Evolutionary conservation across 2,329 filamentous ascomycete genomes (phyloP), one percentile per base, ranked within the genome.

Genomic region (Alternaria conjuncta): DNA sequence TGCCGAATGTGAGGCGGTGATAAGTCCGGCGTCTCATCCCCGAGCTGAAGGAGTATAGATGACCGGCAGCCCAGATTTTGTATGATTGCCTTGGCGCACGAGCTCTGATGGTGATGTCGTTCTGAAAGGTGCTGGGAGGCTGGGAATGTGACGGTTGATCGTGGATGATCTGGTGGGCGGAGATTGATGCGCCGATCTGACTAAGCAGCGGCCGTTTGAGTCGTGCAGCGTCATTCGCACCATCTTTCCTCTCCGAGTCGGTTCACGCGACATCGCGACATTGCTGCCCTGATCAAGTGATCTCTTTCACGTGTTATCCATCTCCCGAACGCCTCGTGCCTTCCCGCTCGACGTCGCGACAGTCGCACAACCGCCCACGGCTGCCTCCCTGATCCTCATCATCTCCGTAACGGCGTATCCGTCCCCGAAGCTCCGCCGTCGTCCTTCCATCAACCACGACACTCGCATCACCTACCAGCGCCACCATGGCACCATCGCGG

Each of bases 401-500:
- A 41, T 55, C 61, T 44, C 65, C 43, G 51, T 44, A 45, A 44
- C 53, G 59, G 60, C 41, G 67, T 49, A 53, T 60, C 41, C 30
- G 44, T 47, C 60, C 45, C 44, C 47, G 18, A 20, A 60, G 53
- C 50, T 60, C 49, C 23, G 26, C 49, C 23, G 51, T 46, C 56
- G 55, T 51, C 56, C 45, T 36, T 55, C 57, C 61, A 63, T 59
- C 62, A 9, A 46, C 21, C 54, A 61, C 54, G 47, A 43, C 61
- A 21, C 47, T 21, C 57, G 58, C 60, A 61, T 68, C 65, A 63
- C 60, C 64, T 63, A 58, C 58, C 61, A 66, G 63, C 61, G 50
- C 43, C 64, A 68, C 54, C 61, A 79, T 79, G 77, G 67, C 71
- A n/a, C 67, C 72, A 28, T 66, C 68, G 64, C 70, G 67, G 65